Base-by-base conservation (phyloP, 352 stramenopile species). In the Plasmopara viticola region DNA sequence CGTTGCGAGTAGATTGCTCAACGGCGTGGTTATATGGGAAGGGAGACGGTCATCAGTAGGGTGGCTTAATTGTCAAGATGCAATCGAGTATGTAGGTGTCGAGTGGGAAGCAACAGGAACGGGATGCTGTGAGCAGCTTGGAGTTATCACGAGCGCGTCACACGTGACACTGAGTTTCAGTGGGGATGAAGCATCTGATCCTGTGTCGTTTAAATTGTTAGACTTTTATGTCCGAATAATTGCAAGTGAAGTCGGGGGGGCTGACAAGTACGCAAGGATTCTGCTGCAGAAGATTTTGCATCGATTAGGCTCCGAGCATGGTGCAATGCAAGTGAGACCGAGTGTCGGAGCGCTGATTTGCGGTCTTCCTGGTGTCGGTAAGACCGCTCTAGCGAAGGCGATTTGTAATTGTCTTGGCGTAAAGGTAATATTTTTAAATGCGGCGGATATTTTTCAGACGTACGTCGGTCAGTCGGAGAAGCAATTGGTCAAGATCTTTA, bases 391-490 rank as follows among this genome's bases (percentile, higher is more conserved):
- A 14, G 62, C 66, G 9, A 81, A 74, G 35, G 63, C 48, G 0
- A 59, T 88, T 31, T 78, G 63, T 35, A 63, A 70, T 12, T 52
- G 38, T 29, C 31, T 85, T 5, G 56, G 56, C 5, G 68, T 90
- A 35, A 60, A 61, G 5, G 56, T 70, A 10, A 63, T 65, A 25
- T 85, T 78, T 18, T 37, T 94, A 14, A 72, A 83, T 41, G 96
- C 91, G 3, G 86, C 94, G 0, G 94, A 98, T 62, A 86, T 98
- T 25, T 98, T 98, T 53, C 87, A 94, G 33, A 97, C 96, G 41
- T 84, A 79, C 40, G 87, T 95, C 12, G 96, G 96, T 30, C 90
- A 98, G 53, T 91, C 81, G 1, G 87, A 96, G 60, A 70, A 70
- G 10, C 58, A 86, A 42, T 61, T 95, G 15, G 59, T 87, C 25